Evolutionary conservation across 106 monocot genomes (phyloP), one percentile per base, ranked within the genome.

Genomic region (Gastrodia elata): DNA sequence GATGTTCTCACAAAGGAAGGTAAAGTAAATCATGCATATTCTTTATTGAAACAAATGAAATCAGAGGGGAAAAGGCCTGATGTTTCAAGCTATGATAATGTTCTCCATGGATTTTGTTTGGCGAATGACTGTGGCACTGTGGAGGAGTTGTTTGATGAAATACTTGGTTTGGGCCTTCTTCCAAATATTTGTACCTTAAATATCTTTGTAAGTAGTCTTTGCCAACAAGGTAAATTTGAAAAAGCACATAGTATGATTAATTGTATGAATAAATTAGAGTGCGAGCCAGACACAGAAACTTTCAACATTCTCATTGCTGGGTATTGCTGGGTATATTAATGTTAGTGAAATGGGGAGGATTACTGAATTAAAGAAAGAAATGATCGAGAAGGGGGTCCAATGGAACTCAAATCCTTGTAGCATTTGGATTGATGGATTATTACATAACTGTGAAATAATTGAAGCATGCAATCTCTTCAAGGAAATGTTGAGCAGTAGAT

Each of bases 81-180:
- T 46, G 64, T 88, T 15, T 25, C 5, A 8, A 78, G 77, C 39
- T 90, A 90, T 82, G 81, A 84, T 24, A 55, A 25, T 39, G 68
- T 90, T 9, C 77, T 94, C 22, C 30, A 61, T 44, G 90, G 80
- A 2, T 90, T 85, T 38, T 38, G 65, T 39, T 70, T 68, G 41
- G 36, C 46, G 24, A 68, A 71, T 38, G 78, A 81, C 39, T 88
- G 84, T 49, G 28, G 65, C 1, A 80, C 64, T 64, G 85, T 71
- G 26, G 85, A 88, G 44, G 82, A 85, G 14, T 30, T 90, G 43
- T 94, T 94, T 73, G 94, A 94, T 80, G 94, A 90, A 77, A 82
- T 90, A 64, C 88, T 94, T 59, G 8, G 90, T 25, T 74, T 70
- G n/a, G 94, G 93, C n/a, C 61, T 86, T 43, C 28, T 78, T 38